Base-by-base conservation (phyloP, 2,329 filamentous ascomycete genomes). In the Sporothrix luriei region DNA sequence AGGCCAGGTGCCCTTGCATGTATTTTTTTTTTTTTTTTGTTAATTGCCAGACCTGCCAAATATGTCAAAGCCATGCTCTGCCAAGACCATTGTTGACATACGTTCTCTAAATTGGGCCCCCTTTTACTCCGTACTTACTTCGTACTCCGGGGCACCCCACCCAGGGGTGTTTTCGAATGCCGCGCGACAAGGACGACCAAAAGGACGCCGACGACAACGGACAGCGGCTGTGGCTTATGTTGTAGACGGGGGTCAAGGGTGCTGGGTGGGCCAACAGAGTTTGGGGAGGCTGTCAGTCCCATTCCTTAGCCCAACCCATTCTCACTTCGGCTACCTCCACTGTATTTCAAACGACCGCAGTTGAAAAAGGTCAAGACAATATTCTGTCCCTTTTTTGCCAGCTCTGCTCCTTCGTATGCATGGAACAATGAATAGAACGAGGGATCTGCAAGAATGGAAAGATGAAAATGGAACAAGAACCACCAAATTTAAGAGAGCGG, bases 201-300 rank as follows among this genome's bases (percentile, higher is more conserved):
- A 29, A 46, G 21, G 38, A 62, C 13, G 57, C 38, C 57, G 57
- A 62, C 4, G 38, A 26, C 38, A 62, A 43, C n/a, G n/a, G 14
- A 26, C 38, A 46, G 21, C 38, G 38, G 55, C 13, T 40, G 16
- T 59, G 6, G 55, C 19, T 29, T 29, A 11, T 57, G 54, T 49
- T 64, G 43, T 49, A 43, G 43, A 54, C 49, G 64, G 48, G 64
- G 64, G 54, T 66, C n/a, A 66, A 19, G 64, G 64, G 49, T 54
- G 29, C 33, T 33, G 33, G 33, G 33, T 33, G 33, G 33, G 6
- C 33, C 16, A 52, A 19, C 19, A n/a, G 19, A 40, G 26, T 26
- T 19, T 3, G 16, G 19, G 43, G 38, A 61, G 38, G 33, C 33
- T 61, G 19, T 10, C 55, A 46, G 40, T 33, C 33, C 33, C 33